These are phyloP conservation scores for Lyophyllum decastes DNA, from an alignment of 768 basidiomycete genomes.

Conservation along the genomic window DNA sequence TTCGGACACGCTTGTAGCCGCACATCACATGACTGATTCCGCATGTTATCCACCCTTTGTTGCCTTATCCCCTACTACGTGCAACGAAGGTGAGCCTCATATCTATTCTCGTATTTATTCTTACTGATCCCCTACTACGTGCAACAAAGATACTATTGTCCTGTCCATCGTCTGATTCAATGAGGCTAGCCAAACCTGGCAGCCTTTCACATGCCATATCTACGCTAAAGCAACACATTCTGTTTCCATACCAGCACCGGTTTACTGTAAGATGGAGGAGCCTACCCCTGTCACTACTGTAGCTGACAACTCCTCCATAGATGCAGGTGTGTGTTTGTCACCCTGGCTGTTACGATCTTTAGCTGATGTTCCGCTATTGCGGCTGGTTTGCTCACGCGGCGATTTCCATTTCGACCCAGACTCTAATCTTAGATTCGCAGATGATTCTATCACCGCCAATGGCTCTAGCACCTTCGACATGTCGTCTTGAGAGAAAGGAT, in stretches of 20 bases:
- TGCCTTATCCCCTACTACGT: too few species aligned
- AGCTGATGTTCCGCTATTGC: neutral
- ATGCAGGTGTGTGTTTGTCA: conserved; percentile 49
- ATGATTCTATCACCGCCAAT: conserved; percentile 21
- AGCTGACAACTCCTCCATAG: conserved; percentile 27
- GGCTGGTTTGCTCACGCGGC: conserved; percentile 55
- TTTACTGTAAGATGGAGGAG: conserved; percentile 53
- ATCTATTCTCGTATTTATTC: too few species aligned
- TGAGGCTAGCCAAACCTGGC: too few species aligned
- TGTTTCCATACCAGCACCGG: conserved; percentile 70
- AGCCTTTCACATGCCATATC: too few species aligned
- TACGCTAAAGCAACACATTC: conserved; percentile 70
- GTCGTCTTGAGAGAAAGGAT: conserved; percentile 22
- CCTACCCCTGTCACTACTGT: conserved; percentile 1
- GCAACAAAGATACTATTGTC: too few species aligned
- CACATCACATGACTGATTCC: too few species aligned
- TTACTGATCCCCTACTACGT: too few species aligned
- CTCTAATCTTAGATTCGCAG: conserved; percentile 21
- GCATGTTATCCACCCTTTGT: too few species aligned
- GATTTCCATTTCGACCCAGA: conserved; percentile 43
- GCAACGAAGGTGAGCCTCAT: too few species aligned
- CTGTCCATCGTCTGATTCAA: too few species aligned
- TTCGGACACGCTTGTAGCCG: too few species aligned
- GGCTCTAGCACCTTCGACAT: conserved; percentile 17
- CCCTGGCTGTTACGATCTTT: neutral